Base-by-base conservation (phyloP, 1,284 basidiomycete genomes). In the Puccinia coronata region DNA sequence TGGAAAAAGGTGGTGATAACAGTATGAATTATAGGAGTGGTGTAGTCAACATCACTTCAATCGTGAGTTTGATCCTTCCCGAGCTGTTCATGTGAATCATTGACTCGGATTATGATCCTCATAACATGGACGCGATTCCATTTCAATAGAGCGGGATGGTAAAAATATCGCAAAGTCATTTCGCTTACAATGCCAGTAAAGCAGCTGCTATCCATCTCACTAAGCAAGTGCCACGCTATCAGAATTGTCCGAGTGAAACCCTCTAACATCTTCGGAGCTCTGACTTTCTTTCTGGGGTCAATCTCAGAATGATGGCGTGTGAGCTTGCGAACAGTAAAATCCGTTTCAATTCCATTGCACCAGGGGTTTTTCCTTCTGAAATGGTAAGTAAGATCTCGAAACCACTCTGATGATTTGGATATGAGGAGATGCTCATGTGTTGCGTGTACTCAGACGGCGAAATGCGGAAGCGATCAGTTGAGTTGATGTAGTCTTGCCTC, bases 121-220 rank as follows among this genome's bases (percentile, higher is more conserved):
- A 47, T 39, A 20, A 31, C 47, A 47, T 18, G 47, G 11, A 75
- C 8, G 2, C 20, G 39, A 31, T 59, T 43, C 28, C 16, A 43
- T 70, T 47, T 25, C 25, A 11, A 49, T 34, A 73, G 79, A 73
- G 79, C 28, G 79, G 79, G 23, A 63, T 80, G 69, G 57, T 73
- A 23, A 80, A 80, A 55, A 63, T 72, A 41, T 80, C 79, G 8
- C 79, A 80, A 73, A 57, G 41, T 14, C 79, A 80, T 57, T 65
- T 80, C 12, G 83, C 83, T 25, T 84, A 85, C 82, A 84, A 84
- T 74, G 83, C 83, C 11, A 79, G 73, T 77, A 85, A 84, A 76
- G 82, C 82, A 41, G 84, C 84, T 14, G 83, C 82, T 6, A 83
- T 83, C 49, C 84, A 85, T 71, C 77, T 84, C 20, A 79, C 76